phyloP scores from a whole-genome alignment of 164 flowering plant genomes.

The Kingdonia uniflora region DNA sequence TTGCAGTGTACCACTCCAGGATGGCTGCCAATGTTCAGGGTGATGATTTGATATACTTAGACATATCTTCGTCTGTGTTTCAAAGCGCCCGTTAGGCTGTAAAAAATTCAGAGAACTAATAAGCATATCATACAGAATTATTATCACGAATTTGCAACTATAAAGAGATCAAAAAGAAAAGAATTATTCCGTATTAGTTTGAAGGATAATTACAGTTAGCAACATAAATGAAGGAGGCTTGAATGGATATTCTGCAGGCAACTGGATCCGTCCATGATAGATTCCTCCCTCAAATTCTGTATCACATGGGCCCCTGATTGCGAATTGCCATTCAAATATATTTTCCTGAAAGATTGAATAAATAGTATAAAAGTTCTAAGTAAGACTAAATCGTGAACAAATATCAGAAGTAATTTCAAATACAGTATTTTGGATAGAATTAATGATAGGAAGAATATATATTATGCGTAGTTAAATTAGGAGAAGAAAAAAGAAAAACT shows the following conservation, averaged over 20 bases:
- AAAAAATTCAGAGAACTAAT: slow-evolving; percentile 8
- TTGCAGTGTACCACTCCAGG: slow-evolving; percentile 85
- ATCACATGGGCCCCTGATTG: slow-evolving; percentile 79
- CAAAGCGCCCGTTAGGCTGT: slow-evolving; percentile 97
- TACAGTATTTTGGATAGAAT: too few relatives aligned
- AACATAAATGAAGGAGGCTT: slow-evolving; percentile 94
- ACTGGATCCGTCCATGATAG: slow-evolving; percentile 86
- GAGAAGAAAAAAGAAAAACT: too few relatives aligned
- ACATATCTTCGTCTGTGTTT: slow-evolving; percentile 95
- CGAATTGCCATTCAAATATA: slow-evolving; percentile 98
- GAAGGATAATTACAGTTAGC: slow-evolving; percentile 45
- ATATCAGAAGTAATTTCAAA: too few relatives aligned
- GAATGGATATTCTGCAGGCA: slow-evolving; percentile 92
- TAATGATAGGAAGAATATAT: too few relatives aligned
- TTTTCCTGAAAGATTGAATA: slow-evolving; percentile 51
- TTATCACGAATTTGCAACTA: too few relatives aligned
- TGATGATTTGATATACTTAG: slow-evolving; percentile 94
- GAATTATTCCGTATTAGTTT: too few relatives aligned
- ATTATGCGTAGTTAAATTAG: too few relatives aligned
- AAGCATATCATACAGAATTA: background rate
- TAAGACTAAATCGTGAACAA: background rate
- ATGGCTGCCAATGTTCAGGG: slow-evolving; percentile 99
- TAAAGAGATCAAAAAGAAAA: too few relatives aligned
- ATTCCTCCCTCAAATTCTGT: slow-evolving; percentile 96
- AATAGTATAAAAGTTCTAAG: background rate